Percentiles rank a stretch among this genome's conserved stretches.
Evolutionary conservation across 2,329 filamentous ascomycete species (phyloP).

Genomic region (Botryotinia narcissicola): DNA sequence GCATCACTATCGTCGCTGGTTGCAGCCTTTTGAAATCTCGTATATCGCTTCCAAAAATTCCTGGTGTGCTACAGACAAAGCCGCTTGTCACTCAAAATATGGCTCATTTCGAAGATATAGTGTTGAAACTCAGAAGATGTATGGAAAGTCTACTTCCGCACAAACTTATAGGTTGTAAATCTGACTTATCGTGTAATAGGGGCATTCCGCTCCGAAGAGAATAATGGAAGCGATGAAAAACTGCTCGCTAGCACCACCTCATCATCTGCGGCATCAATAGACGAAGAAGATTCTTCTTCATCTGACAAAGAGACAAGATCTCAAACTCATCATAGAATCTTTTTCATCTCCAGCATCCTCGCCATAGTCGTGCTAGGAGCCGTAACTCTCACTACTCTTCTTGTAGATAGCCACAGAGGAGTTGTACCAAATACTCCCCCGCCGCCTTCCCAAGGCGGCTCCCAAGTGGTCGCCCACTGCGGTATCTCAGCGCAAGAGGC

Average conservation of each 20-base stretch:
- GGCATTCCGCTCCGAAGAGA: background rate
- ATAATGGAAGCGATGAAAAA: background rate
- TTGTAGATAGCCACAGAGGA: background rate
- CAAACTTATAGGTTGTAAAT: background rate
- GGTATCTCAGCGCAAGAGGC: constrained; percentile 10
- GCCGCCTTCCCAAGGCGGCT: background rate
- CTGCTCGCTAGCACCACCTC: background rate
- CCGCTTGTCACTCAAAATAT: background rate
- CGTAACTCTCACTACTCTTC: background rate
- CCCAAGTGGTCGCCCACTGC: constrained; percentile 1
- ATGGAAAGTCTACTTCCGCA: background rate
- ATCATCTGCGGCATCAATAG: background rate
- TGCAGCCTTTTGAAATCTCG: background rate
- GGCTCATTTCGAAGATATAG: background rate
- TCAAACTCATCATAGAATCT: background rate
- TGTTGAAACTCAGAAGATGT: background rate
- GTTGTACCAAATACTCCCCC: background rate
- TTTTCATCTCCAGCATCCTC: background rate
- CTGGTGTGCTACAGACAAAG: background rate
- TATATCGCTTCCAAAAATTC: background rate
- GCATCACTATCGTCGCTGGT: too few relatives aligned
- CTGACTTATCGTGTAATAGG: background rate
- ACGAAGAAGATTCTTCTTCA: background rate
- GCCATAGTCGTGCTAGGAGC: background rate
- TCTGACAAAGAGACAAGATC: background rate